Evolutionary conservation across 2,329 filamentous ascomycete species (phyloP).

Genomic region (Domatiomyces catenatus): DNA sequence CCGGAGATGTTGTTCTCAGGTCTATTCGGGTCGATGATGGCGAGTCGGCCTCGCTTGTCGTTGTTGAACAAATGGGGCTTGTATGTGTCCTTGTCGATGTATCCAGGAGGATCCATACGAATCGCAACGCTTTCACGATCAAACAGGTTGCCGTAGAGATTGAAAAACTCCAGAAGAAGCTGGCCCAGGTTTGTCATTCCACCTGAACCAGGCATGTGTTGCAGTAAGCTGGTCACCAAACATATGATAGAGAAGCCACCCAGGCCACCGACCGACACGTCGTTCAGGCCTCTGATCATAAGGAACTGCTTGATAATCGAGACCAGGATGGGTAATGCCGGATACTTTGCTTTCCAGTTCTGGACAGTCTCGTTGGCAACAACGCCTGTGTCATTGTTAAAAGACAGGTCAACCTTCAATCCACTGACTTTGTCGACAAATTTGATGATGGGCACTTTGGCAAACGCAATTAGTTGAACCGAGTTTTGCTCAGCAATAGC

Average conservation of each 20-base stretch:
- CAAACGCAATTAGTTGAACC: constrained; percentile 54
- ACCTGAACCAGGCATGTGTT: constrained; percentile 59
- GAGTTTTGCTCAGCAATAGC: constrained; percentile 43
- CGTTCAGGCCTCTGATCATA: constrained; percentile 75
- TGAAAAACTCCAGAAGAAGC: constrained; percentile 71
- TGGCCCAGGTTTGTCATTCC: constrained; percentile 58
- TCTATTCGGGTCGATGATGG: constrained; percentile 86
- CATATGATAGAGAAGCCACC: constrained; percentile 92
- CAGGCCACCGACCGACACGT: constrained; percentile 78
- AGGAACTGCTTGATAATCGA: constrained; percentile 86
- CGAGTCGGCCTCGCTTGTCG: constrained; percentile 52
- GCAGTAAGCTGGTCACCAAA: constrained; percentile 75
- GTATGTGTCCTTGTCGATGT: constrained; percentile 48
- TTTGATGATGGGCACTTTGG: constrained; percentile 85
- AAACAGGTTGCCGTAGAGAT: constrained; percentile 76
- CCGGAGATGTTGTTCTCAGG: constrained; percentile 76
- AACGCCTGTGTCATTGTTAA: constrained; percentile 77
- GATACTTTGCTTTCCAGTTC: constrained; percentile 62
- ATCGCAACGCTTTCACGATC: constrained; percentile 57
- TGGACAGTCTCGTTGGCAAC: constrained; percentile 66
- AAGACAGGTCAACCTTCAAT: constrained; percentile 80
- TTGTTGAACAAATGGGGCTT: constrained; percentile 29
- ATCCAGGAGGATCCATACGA: constrained; percentile 56
- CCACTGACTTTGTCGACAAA: constrained; percentile 65
- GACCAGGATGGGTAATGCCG: constrained; percentile 73